Evolutionary conservation across 495 filamentous ascomycete genomes (phyloP).

Genomic region (Hyaloscypha bicolor): DNA sequence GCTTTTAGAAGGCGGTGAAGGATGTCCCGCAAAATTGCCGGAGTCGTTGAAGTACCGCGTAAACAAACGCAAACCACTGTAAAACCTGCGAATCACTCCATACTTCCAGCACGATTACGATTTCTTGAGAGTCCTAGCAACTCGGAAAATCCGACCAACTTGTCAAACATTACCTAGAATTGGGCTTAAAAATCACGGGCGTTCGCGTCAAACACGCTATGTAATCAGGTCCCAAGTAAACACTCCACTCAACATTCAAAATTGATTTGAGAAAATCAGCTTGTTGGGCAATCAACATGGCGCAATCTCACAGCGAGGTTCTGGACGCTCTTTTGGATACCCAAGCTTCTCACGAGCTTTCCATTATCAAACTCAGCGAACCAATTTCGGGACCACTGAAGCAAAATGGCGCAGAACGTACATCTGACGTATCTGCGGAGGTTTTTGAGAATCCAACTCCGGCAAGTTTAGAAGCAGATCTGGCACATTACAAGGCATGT

Average conservation of each 20-base stretch:
- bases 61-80: constrained; percentile 13
- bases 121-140: background rate
- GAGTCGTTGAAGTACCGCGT: background rate
- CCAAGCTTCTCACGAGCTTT: constrained; percentile 57
- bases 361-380: constrained; percentile 76
- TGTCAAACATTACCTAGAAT: background rate
- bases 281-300: constrained; percentile 22
- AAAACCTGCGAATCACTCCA: background rate
- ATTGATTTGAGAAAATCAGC: background rate
- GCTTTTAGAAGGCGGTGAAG: background rate
- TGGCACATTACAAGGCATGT: constrained; percentile 79
- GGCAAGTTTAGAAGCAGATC: constrained; percentile 76
- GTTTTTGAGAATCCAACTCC: constrained; percentile 71
- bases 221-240: constrained; percentile 4
- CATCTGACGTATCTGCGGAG: constrained; percentile 69
- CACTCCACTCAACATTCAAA: background rate
- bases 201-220: background rate
- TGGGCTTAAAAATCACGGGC: background rate
- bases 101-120: background rate
- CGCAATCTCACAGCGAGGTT: constrained; percentile 30
- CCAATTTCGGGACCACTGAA: constrained; percentile 59
- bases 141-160: background rate
- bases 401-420: constrained; percentile 45
- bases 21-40: background rate
- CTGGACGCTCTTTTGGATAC: constrained; percentile 34